phyloP scores from a whole-genome alignment of 768 basidiomycete genomes.

The Suillus hirtellus region DNA sequence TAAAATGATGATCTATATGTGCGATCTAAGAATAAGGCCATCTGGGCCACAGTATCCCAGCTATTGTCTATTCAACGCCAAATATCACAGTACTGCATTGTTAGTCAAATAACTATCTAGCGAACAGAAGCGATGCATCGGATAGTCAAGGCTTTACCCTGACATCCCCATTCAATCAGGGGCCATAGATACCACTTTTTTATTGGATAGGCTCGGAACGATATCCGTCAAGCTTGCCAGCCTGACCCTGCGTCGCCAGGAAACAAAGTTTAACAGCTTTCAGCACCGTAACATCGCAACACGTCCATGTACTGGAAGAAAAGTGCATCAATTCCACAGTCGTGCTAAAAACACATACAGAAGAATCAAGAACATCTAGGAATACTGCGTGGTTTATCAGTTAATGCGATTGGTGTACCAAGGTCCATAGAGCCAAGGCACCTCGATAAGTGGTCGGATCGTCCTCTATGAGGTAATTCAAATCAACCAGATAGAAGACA shows the following conservation, averaged over 20 bases:
- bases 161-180: background rate
- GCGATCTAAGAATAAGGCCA: background rate
- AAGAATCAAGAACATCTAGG: conserved; percentile 4
- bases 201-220: background rate
- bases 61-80: background rate
- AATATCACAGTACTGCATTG: background rate
- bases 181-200: background rate
- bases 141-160: background rate
- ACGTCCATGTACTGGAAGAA: background rate
- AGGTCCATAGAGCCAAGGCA: conserved; percentile 3
- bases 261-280: background rate
- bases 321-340: background rate
- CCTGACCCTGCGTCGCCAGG: background rate
- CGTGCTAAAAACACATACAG: conserved; percentile 1
- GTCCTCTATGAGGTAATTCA: conserved; percentile 14
- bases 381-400: conserved; percentile 12
- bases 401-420: conserved; percentile 6
- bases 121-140: background rate
- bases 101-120: background rate
- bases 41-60: background rate
- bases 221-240: background rate
- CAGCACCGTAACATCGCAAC: background rate
- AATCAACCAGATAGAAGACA: conserved; percentile 22
- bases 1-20: background rate
- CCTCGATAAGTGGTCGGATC: conserved; percentile 11